Percentiles rank a stretch among this genome's conserved stretches.
phyloP scores from a whole-genome alignment of 768 basidiomycete genomes.

The Piloderma croceum region DNA sequence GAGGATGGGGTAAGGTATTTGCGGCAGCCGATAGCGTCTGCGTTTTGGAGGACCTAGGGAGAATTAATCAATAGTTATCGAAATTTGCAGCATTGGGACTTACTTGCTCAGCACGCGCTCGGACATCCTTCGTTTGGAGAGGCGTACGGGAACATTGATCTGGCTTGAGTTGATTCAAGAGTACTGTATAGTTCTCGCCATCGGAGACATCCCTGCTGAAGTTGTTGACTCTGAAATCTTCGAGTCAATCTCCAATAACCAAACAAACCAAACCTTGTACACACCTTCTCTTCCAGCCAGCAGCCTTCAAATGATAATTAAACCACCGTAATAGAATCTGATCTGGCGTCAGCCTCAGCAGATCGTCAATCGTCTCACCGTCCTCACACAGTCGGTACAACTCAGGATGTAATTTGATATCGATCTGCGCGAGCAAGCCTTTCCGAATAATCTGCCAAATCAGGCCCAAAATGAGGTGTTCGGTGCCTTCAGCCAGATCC shows the following conservation, averaged over 20 bases:
- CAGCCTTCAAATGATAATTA: constrained; percentile 96
- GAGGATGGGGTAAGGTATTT: constrained; percentile 93
- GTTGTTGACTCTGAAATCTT: constrained; percentile 74
- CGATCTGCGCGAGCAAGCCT: constrained; percentile 89
- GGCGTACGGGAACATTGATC: constrained; percentile 89
- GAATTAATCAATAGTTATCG: not conserved
- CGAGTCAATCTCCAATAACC: not conserved
- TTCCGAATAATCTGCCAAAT: constrained; percentile 99
- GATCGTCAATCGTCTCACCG: constrained; percentile 94
- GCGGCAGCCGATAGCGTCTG: constrained; percentile 87
- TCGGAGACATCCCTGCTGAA: constrained; percentile 97
- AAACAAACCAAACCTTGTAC: constrained; percentile 7
- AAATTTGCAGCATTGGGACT: no score
- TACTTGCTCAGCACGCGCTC: constrained; percentile 80
- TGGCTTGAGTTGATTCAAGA: constrained; percentile 93
- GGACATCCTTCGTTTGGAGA: constrained; percentile 77
- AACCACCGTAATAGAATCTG: constrained; percentile 99
- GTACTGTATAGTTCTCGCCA: constrained; percentile 95
- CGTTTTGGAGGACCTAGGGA: constrained; percentile 79
- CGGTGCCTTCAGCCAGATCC: constrained; percentile 88
- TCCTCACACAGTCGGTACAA: constrained; percentile 94
- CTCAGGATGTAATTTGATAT: constrained; percentile 98
- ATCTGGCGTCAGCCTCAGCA: constrained; percentile 89
- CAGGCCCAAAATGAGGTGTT: constrained; percentile 94
- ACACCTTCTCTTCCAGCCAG: constrained; percentile 83